phyloP scores from a whole-genome alignment of 1,284 basidiomycete species.

The Ceratobasidium sp. region DNA sequence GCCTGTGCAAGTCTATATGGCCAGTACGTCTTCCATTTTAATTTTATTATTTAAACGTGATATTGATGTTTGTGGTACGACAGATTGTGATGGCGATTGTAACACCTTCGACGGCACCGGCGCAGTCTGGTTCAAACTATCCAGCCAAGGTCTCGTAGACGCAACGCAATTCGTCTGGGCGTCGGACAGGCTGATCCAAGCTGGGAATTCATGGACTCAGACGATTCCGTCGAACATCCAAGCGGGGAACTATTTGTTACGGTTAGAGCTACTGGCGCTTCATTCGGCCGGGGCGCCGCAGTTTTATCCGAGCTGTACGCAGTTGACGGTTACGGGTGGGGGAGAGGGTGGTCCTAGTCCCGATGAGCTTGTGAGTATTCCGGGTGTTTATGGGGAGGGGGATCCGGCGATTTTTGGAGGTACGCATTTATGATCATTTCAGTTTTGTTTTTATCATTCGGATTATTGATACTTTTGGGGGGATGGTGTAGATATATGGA shows the following conservation, averaged over 20 bases:
- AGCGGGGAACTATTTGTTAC: constrained; percentile 48
- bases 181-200: constrained; percentile 46
- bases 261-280: constrained; percentile 46
- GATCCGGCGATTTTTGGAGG: constrained; percentile 37
- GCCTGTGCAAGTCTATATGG: constrained; percentile 48
- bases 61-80: constrained; percentile 1
- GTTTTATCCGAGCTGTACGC: constrained; percentile 49
- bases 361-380: constrained; percentile 46
- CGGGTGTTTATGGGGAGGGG: constrained; percentile 43
- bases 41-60: not conserved
- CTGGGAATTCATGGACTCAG: constrained; percentile 46
- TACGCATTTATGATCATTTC: not conserved
- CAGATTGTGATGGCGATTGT: constrained; percentile 41
- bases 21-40: constrained; percentile 18
- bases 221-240: constrained; percentile 47
- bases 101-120: constrained; percentile 41
- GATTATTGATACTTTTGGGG: not conserved
- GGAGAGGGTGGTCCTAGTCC: constrained; percentile 40
- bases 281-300: constrained; percentile 48
- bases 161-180: constrained; percentile 43
- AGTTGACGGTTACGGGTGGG: constrained; percentile 45
- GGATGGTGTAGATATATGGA: constrained; percentile 28
- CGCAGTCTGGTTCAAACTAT: constrained; percentile 49
- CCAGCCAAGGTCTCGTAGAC: constrained; percentile 42
- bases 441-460: not conserved